Conservation (phyloP, 805 yeast species). For the Candida sakaeoensis region DNA sequence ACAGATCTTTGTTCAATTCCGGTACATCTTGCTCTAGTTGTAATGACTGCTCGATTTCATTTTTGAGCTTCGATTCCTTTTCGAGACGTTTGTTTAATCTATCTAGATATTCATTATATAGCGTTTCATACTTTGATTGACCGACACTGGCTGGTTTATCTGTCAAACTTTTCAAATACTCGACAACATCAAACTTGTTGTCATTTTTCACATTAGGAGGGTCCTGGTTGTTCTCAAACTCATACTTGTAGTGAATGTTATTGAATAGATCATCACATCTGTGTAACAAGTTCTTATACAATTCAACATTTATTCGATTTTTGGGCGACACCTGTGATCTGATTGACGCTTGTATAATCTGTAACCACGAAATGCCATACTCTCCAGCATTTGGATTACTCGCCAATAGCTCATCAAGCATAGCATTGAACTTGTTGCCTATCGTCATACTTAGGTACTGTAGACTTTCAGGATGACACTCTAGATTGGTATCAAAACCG, state of each 20-base stretch:
- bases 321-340: slow-evolving; percentile 13
- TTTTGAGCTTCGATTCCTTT: neutral
- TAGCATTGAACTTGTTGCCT: slow-evolving; percentile 11
- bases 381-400: neutral
- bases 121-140: neutral
- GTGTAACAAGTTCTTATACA: slow-evolving; percentile 16
- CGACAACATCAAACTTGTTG: slow-evolving; percentile 9
- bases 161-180: slow-evolving; percentile 8
- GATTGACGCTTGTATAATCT: slow-evolving; percentile 22
- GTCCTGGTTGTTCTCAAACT: slow-evolving; percentile 18
- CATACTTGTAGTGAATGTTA: slow-evolving; percentile 23
- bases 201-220: slow-evolving; percentile 6
- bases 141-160: neutral
- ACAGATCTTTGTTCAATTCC: neutral
- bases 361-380: slow-evolving; percentile 22
- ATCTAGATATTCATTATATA: slow-evolving; percentile 7
- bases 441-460: slow-evolving; percentile 9
- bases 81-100: slow-evolving; percentile 5
- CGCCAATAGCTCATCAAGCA: slow-evolving; percentile 9
- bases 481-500: neutral
- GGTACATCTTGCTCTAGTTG: neutral
- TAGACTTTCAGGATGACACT: slow-evolving; percentile 5
- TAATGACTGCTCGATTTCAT: neutral
- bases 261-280: slow-evolving; percentile 25
- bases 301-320: slow-evolving; percentile 6